Base-by-base conservation (phyloP, 371 early-diverging fungal species). In the Mortierella polycephala region DNA sequence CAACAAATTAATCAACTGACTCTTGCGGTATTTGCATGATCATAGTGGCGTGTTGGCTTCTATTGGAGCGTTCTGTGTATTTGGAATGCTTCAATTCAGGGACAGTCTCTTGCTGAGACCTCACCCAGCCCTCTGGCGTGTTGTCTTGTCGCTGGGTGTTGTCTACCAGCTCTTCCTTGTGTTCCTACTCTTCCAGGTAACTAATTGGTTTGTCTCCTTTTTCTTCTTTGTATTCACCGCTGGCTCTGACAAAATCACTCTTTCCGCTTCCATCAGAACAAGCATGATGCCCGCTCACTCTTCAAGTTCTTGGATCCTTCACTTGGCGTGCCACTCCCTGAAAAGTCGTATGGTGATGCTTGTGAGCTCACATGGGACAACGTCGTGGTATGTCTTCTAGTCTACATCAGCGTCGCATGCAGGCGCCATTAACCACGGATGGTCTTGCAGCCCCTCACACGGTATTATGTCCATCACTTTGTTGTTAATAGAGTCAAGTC, bases 21-120 rank as follows among this genome's bases (percentile, higher is more conserved):
- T 8, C 7, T 23, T 5, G 21, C 63, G 20, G 21, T 41, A 18
- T 20, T 54, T 14, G 6, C 55, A 18, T 30, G 8, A 46, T 6
- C 23, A 13, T 42, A 81, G 81, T 41, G 96, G 95, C 14, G 74
- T 94, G 9, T 69, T 85, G 6, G 93, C 93, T 12, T 84, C 91
- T 51, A 85, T 90, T 63, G 85, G 87, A 4, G 89, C 90, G 45
- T 91, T 97, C 71, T 85, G 94, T 1, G 85, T 95, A 51, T 91
- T 95, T 64, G 96, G 96, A 7, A 87, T 95, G 84, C 83, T 96
- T 7, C 89, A 91, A 73, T 96, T 98, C 79, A 86, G 93, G 14
- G 96, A 98, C 81, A 97, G 97, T 10, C 96, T 97, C 5, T 96
- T 98, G 81, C 88, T 98, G 50, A 86, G 98, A 50, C 98, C 98